phyloP scores from a whole-genome alignment of 495 filamentous ascomycete genomes.

The Penicillium malachiteum region DNA sequence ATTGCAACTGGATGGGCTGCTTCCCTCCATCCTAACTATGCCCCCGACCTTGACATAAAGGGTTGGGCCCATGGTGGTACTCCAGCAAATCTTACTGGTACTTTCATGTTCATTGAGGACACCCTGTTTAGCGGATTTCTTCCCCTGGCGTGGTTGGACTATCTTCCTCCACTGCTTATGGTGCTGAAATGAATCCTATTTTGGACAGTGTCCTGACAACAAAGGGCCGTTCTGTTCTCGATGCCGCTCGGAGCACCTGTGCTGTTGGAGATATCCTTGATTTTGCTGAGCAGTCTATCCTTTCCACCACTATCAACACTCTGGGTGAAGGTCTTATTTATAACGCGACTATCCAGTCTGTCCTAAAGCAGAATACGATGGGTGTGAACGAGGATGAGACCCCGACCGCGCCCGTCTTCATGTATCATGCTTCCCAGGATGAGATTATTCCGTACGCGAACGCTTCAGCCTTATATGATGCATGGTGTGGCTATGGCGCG shows the following conservation, averaged over 20 bases:
- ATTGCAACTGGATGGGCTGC: conserved; percentile 55
- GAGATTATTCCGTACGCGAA: conserved; percentile 33
- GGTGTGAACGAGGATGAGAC: conserved; percentile 25
- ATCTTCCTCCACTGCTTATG: conserved; percentile 29
- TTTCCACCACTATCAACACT: conserved; percentile 25
- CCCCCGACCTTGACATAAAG: conserved; percentile 51
- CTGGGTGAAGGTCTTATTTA: conserved; percentile 23
- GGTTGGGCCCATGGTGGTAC: conserved; percentile 53
- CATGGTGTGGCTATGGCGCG: conserved; percentile 30
- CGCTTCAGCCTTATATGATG: conserved; percentile 20
- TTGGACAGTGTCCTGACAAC: conserved; percentile 24
- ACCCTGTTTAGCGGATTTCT: conserved; percentile 31
- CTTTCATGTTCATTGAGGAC: conserved; percentile 26
- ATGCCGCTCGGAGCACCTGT: conserved; percentile 19
- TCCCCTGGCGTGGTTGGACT: conserved; percentile 31
- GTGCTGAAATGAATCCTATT: conserved; percentile 25
- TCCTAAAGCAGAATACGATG: conserved; percentile 26
- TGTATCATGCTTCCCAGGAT: conserved; percentile 35
- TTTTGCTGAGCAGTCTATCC: conserved; percentile 24
- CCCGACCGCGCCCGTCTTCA: conserved; percentile 31
- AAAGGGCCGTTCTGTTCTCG: conserved; percentile 13
- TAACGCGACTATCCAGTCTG: conserved; percentile 18
- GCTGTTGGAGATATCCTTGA: conserved; percentile 18
- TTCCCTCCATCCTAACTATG: conserved; percentile 51
- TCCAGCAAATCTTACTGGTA: conserved; percentile 33